Base-by-base conservation (phyloP, 441 rosid genomes). In the Erodium chrysanthum region DNA sequence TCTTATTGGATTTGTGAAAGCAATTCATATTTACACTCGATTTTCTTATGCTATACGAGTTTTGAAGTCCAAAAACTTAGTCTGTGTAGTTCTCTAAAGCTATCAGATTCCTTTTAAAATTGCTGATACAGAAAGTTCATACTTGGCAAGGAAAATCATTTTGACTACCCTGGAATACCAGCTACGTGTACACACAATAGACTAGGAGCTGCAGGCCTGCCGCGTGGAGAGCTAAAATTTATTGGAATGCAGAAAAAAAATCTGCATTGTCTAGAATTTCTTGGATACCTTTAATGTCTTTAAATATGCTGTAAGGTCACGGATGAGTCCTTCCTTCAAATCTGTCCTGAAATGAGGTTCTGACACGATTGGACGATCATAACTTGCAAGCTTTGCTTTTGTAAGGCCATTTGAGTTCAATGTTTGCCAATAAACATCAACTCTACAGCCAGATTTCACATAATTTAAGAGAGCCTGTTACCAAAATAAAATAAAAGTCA, bases 221-320 rank as follows among this genome's bases (percentile, higher is more conserved):
- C n/a, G 23, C 42, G 18, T 48, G 62, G 20, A 63, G 72, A 63
- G 11, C 50, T 46, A 14, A 44, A 46, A 5, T 20, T n/a, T n/a
- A n/a, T n/a, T 12, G 1, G 35, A 58, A 33, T 59, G 21, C 22
- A 68, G 21, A 40, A 68, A 10, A 59, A 59, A 15, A 23, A 68
- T 7, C 7, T 21, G 58, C 33, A 64, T 37, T 40, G 42, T 60
- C 70, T 23, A 14, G 10, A 18, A 48, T 33, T 72, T 37, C 2
- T 21, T 40, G 60, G 14, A 25, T 79, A 85, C 90, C 92, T 84
- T 87, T 65, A 85, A 75, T n/a, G 87, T 85, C 81, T 83, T 85
- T 82, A 83, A 81, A 73, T 87, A 84, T 83, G 80, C 80, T 68
- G 82, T 77, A 68, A 87, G 90, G 81, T 87, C 92, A 71, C 73